phyloP scores from a whole-genome alignment of 1,139 yeast species.

The Spathaspora sp. region DNA sequence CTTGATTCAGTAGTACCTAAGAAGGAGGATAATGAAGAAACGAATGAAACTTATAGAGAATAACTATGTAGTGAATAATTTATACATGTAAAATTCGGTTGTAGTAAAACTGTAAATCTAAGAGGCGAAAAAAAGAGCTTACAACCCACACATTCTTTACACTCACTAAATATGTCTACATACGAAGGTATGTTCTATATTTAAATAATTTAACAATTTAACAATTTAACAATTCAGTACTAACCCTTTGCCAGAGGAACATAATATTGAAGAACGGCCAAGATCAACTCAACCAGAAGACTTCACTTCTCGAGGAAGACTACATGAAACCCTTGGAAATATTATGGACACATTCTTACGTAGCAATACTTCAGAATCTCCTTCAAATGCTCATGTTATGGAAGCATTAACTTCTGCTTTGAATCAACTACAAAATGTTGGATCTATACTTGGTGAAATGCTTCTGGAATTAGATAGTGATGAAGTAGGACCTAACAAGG shows the following conservation, averaged over 20 bases:
- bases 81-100: background rate
- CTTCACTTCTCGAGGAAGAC: conserved; percentile 19
- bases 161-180: conserved; percentile 29
- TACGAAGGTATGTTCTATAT: conserved; percentile 40
- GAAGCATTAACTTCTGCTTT: conserved; percentile 24
- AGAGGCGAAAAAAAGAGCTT: background rate
- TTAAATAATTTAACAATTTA: background rate
- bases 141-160: background rate
- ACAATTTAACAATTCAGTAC: conserved; percentile 7
- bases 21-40: conserved; percentile 13
- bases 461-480: conserved; percentile 18
- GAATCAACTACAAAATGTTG: conserved; percentile 29
- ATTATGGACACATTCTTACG: conserved; percentile 37
- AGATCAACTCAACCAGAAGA: conserved; percentile 3
- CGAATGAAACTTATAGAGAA: background rate
- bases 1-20: conserved; percentile 3
- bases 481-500: conserved; percentile 24
- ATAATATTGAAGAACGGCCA: conserved; percentile 11
- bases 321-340: conserved; percentile 36
- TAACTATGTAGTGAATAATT: background rate
- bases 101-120: background rate
- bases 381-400: conserved; percentile 3
- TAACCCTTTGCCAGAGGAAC: conserved; percentile 22
- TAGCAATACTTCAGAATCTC: conserved; percentile 14
- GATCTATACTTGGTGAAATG: conserved; percentile 29